Conservation (phyloP, 2,329 filamentous ascomycete species). For the Talaromyces sp. region DNA sequence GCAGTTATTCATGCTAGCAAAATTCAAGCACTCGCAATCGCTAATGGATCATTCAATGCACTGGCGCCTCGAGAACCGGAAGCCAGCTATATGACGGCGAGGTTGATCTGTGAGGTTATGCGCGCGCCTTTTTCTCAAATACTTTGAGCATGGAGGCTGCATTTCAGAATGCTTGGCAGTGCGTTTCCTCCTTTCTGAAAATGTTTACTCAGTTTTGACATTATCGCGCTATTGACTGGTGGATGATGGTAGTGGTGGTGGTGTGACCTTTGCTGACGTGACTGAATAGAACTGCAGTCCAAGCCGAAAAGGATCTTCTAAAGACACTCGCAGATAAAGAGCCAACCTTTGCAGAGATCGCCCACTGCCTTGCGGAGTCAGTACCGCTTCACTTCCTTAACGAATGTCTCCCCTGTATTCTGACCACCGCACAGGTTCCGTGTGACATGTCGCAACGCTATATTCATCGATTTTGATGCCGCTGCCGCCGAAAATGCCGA, state of each 20-base stretch:
- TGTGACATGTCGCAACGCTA: conserved; percentile 63
- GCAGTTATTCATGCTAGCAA: not conserved
- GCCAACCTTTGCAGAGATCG: conserved; percentile 47
- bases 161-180: conserved; percentile 51
- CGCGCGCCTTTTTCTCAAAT: conserved; percentile 19
- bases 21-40: not conserved
- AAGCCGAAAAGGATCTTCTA: conserved; percentile 47
- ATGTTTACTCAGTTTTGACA: conserved; percentile 9
- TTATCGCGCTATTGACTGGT: not conserved
- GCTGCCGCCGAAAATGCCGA: conserved; percentile 59
- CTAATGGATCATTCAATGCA: conserved; percentile 53
- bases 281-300: conserved; percentile 31
- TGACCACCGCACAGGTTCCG: conserved; percentile 55
- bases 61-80: conserved; percentile 44
- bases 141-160: conserved; percentile 40
- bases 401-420: conserved; percentile 5
- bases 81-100: conserved; percentile 55
- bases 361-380: conserved; percentile 40
- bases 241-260: not conserved
- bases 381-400: conserved; percentile 13
- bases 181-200: conserved; percentile 22
- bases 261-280: not conserved
- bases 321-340: conserved; percentile 47
- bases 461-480: conserved; percentile 58
- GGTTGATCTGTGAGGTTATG: conserved; percentile 48